Base-by-base conservation (phyloP, 2,329 filamentous ascomycete species). In the Fusarium liriodendri region DNA sequence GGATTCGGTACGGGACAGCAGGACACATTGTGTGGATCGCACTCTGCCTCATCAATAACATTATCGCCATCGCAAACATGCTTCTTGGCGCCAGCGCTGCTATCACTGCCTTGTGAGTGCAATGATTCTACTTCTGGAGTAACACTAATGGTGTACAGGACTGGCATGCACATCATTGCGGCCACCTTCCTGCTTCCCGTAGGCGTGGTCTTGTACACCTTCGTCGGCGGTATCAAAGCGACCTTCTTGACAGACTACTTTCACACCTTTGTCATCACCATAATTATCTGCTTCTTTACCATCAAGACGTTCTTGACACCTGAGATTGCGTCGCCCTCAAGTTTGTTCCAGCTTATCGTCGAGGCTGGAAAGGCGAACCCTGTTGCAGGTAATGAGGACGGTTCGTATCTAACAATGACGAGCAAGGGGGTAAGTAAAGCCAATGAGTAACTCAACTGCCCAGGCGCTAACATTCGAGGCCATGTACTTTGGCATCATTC, bases 341-440 rank as follows among this genome's bases (percentile, higher is more conserved):
- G 84, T 2, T 80, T 90, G 2, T 90, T 85, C 47, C 86, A 89
- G 6, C 82, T 89, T 0, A 79, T 90, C 16, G 81, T 85, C 7
- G 81, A 84, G 5, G 85, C 86, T 0, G 84, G 83, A 0, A 76
- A 80, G 4, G 80, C 80, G 0, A 81, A 86, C 40, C 88, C 88
- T 0, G 85, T 90, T 0, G 77, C 80, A 1, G 89, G 88, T 0
- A 90, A 90, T 40, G 79, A 88, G 4, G 14, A 54, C 86, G 58
- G 88, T 0, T 87, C 86, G 0, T 89, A 88, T 67, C 64, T 90
- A 61, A 90, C 89, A 0, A 88, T 90, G 87, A 88, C 85, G 0
- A 88, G 87, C 3, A 86, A 88, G 88, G 64, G 81, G 20, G 84
- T 85, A 37, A 71, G 79, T 75, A 18, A 14, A 0, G 0, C 2